These are phyloP conservation scores for Avena atlantica DNA, from an alignment of 176 grass and related monocot species.

Conservation along the genomic window DNA sequence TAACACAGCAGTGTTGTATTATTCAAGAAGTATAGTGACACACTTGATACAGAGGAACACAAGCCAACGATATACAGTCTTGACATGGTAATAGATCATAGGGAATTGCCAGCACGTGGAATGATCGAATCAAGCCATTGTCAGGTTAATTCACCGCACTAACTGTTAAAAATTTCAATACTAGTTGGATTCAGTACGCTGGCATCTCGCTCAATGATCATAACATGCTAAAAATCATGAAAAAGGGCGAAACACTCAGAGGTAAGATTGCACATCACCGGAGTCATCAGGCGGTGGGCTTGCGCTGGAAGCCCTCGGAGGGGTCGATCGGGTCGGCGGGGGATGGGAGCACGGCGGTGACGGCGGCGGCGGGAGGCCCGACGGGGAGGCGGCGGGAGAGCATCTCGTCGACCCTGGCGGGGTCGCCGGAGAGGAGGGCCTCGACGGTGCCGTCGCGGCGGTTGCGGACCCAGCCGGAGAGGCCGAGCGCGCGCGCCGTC, in stretches of 20 bases:
- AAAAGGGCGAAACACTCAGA: neutral
- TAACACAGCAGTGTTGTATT: neutral
- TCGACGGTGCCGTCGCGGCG: constrained; percentile 85
- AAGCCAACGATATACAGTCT: neutral
- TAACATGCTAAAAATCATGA: neutral
- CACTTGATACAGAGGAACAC: neutral
- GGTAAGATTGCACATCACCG: neutral
- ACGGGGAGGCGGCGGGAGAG: constrained; percentile 61
- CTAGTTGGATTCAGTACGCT: neutral
- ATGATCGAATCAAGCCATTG: neutral
- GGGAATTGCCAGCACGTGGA: neutral
- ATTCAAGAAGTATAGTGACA: neutral
- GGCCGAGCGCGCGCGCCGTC: constrained; percentile 75
- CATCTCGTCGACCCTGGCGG: constrained; percentile 80
- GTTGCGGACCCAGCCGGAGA: constrained; percentile 85
- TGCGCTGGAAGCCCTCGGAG: constrained; percentile 69
- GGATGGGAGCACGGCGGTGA: constrained; percentile 57
- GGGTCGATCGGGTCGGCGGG: constrained; percentile 61
- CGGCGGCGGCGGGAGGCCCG: constrained; percentile 56
- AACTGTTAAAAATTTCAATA: neutral
- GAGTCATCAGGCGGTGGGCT: constrained; percentile 57
- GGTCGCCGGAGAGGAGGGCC: constrained; percentile 74
- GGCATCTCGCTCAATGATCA: neutral
- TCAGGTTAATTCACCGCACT: neutral
- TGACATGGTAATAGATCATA: neutral